phyloP scores from a whole-genome alignment of 352 stramenopile species.

The Pythium sukuiense region DNA sequence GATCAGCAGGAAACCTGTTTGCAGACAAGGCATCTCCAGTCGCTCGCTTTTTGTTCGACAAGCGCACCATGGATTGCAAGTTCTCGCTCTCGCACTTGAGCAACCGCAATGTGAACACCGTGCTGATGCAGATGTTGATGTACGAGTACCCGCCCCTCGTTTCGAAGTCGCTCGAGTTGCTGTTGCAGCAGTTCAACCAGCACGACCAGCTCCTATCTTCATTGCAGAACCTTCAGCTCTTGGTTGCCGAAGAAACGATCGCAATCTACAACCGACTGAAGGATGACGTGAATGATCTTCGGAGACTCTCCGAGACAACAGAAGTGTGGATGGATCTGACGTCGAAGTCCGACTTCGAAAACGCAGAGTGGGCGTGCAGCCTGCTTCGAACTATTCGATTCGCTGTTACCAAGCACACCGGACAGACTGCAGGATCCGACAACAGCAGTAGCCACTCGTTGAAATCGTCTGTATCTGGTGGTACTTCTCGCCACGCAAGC shows the following conservation, averaged over 20 bases:
- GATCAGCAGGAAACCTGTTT: background rate
- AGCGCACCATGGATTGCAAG: conserved; percentile 55
- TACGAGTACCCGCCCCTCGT: conserved; percentile 76
- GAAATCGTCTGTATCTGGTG: background rate
- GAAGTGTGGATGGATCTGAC: conserved; percentile 85
- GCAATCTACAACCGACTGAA: conserved; percentile 66
- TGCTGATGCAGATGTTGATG: conserved; percentile 81
- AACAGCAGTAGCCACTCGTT: background rate
- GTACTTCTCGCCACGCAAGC: background rate
- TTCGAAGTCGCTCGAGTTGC: conserved; percentile 67
- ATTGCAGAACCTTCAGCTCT: conserved; percentile 57
- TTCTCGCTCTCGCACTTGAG: conserved; percentile 52
- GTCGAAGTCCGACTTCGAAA: conserved; percentile 69
- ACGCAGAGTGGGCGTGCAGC: conserved; percentile 44
- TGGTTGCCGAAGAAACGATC: conserved; percentile 65
- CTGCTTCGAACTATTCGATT: conserved; percentile 44
- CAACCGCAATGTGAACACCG: conserved; percentile 43
- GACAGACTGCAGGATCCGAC: background rate
- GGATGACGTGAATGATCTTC: conserved; percentile 62
- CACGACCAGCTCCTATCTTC: conserved; percentile 71
- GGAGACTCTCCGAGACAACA: conserved; percentile 64
- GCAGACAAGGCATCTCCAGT: conserved; percentile 49
- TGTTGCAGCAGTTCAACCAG: conserved; percentile 72
- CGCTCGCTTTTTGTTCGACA: conserved; percentile 45
- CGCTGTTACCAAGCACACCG: conserved; percentile 30